Evolutionary conservation across 768 basidiomycete genomes (phyloP), one percentile per base, ranked within the genome.

Genomic region (Hydnomerulius pinastri): DNA sequence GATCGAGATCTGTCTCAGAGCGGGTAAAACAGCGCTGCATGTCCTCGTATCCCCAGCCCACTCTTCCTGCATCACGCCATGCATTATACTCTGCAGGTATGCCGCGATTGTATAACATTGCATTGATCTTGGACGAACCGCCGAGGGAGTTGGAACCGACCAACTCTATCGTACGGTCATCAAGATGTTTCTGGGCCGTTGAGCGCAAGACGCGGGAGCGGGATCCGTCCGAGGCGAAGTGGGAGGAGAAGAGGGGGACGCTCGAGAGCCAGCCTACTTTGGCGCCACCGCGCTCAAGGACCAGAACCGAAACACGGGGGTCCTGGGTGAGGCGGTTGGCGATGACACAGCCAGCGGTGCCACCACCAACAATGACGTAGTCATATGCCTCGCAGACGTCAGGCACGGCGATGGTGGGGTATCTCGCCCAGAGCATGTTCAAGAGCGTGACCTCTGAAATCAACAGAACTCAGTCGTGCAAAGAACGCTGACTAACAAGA

Each of bases 91-190:
- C 67, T 2, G 51, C 65, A 8, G 69, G 62, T 6, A 62, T 49
- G 0, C 66, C 67, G 18, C 70, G 57, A 1, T 59, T 59, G 47
- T 69, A 71, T 24, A 67, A 43, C 60, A 76, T 65, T 32, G 71
- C 72, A 60, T 82, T 80, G 56, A 79, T 69, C 13, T 73, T 71
- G 29, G 74, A 70, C 3, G 69, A 71, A 2, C 80, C 80, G 17
- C 79, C 80, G 15, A 82, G 66, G 8, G 57, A 63, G 7, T 50
- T 53, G 6, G 69, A 71, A 1, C 56, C 35, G 32, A 53, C 18
- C 5, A 47, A 20, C 6, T 37, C 27, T 18, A 47, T 29, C 11
- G 4, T 18, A 27, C 46, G 46, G 20, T 17, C 37, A 17, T 28
- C 36, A 21, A 47, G 46, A 5, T 40, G 37, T 15, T 40, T 40